Base-by-base conservation (phyloP, 2,329 filamentous ascomycete species). In the Ceratocystis eucalypticola region DNA sequence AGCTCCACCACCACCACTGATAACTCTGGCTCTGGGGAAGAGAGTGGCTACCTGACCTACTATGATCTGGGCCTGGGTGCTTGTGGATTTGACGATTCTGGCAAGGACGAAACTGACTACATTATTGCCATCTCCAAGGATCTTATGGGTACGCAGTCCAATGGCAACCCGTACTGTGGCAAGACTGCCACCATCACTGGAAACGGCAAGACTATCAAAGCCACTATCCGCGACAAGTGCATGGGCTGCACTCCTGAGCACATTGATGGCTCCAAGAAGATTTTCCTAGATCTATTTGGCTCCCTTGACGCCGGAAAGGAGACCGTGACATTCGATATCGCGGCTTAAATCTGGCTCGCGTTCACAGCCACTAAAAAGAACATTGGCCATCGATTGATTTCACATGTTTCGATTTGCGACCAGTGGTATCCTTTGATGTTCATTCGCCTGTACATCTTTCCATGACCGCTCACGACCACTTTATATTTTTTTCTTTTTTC, bases 151-250 rank as follows among this genome's bases (percentile, higher is more conserved):
- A 69, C 73, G 0, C 72, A 74, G 65, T 86, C 85, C 71, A 90
- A 89, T 77, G 77, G 75, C 71, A 89, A 91, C 79, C 81, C 83
- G 61, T 82, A 84, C 74, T 94, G 90, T 75, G 85, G 84, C 74
- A 82, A 84, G 77, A 84, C 77, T 62, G 82, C 92, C 72, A 85
- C 80, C 70, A 84, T 91, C 77, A 77, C 71, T 50, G 78, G 78
- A 73, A 78, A 80, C 62, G 88, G 88, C 74, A 82, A 82, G 74
- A 80, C 79, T 1, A 74, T 78, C 70, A 78, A 74, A 1, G 88
- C 84, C 69, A 80, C 71, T 2, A 83, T 92, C 69, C 81, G 81
- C 64, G 89, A 94, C 78, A 90, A 89, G 78, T 94, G 89, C 80
- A 82, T 83, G 76, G 86, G 86, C 71, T 94, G 89, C 74, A 72